Conservation (phyloP, 169 alveolate genomes). For the Plasmodium chabaudi region DNA sequence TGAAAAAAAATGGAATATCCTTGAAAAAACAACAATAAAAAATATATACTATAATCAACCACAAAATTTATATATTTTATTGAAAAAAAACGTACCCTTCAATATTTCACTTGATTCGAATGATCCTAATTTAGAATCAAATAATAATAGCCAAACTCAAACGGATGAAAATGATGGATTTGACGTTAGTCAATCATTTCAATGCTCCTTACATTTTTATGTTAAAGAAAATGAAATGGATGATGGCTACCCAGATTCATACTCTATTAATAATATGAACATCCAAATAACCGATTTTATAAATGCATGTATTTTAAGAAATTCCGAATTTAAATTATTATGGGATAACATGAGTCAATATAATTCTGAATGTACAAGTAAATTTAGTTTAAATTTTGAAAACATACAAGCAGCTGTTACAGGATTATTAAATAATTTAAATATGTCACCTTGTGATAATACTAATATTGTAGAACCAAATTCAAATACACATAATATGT, state of each 20-base stretch:
- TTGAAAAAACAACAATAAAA: conserved; percentile 48
- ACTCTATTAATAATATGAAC: conserved; percentile 78
- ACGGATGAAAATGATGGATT: conserved; percentile 16
- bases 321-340: conserved; percentile 78
- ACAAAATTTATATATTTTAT: conserved; percentile 31
- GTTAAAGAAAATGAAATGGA: conserved; percentile 74
- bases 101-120: not conserved
- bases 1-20: conserved; percentile 40
- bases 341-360: conserved; percentile 75
- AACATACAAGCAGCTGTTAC: conserved; percentile 78
- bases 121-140: not conserved
- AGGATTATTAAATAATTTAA: conserved; percentile 78
- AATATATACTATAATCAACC: conserved; percentile 44
- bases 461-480: conserved; percentile 75
- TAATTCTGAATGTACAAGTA: conserved; percentile 76
- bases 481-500: conserved; percentile 77
- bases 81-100: conserved; percentile 12
- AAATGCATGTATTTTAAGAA: conserved; percentile 66
- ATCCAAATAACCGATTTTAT: conserved; percentile 79
- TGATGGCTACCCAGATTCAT: conserved; percentile 79
- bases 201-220: conserved; percentile 72
- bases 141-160: not conserved
- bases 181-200: conserved; percentile 62
- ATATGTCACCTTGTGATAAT: conserved; percentile 77
- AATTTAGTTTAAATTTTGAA: conserved; percentile 79